Conservation (phyloP, 139 green algal species). For the Asterochloris erici region DNA sequence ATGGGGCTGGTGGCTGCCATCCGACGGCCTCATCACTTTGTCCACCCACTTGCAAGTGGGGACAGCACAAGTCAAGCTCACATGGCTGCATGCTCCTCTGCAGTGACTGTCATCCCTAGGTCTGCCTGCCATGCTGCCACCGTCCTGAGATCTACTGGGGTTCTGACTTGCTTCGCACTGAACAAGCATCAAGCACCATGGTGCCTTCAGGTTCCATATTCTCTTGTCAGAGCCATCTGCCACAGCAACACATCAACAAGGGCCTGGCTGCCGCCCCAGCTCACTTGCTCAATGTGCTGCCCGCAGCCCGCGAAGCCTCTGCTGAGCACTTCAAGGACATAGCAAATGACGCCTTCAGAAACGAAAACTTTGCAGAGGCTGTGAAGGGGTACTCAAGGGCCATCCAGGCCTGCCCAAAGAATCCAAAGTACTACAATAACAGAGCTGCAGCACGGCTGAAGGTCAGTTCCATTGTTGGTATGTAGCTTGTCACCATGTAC, state of each 20-base stretch:
- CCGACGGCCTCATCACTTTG: background rate
- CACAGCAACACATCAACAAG: background rate
- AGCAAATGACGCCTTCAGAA: slow-evolving; percentile 41
- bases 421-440: slow-evolving; percentile 47
- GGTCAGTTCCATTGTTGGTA: slow-evolving; percentile 4
- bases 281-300: background rate
- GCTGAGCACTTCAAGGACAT: slow-evolving; percentile 32
- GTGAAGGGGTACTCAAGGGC: slow-evolving; percentile 37
- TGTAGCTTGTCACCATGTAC: background rate
- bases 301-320: background rate
- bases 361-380: slow-evolving; percentile 34
- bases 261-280: background rate
- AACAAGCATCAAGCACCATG: background rate
- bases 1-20: background rate
- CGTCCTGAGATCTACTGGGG: background rate
- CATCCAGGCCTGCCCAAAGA: slow-evolving; percentile 22
- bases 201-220: background rate
- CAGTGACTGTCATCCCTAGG: background rate
- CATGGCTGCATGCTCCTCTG: background rate
- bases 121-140: background rate
- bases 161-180: background rate
- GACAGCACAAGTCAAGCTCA: background rate
- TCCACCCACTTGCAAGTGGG: background rate
- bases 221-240: background rate
- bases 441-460: slow-evolving; percentile 45